These are phyloP conservation scores for Pinus albicaulis DNA, from an alignment of 75 land plant species.

Conservation along the genomic window DNA sequence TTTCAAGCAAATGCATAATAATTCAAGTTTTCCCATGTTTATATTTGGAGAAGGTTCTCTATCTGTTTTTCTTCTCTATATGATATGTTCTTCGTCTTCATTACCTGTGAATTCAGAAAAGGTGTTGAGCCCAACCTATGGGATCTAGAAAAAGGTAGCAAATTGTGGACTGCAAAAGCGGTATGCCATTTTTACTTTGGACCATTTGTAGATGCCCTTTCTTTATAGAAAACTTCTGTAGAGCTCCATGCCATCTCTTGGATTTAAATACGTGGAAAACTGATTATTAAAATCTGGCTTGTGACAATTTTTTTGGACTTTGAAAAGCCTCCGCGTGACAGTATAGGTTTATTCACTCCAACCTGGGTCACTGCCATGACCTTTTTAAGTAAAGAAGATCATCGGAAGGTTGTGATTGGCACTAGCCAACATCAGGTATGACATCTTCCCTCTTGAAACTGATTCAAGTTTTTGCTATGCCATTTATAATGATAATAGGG, in stretches of 20 bases:
- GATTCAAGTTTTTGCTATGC: neutral
- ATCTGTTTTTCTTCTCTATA: neutral
- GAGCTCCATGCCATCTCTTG: constrained; percentile 44
- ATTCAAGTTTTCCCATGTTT: neutral
- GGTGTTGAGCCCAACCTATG: too few species aligned
- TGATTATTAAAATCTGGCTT: neutral
- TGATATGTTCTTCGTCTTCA: neutral
- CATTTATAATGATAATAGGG: neutral
- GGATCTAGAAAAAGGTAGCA: too few species aligned
- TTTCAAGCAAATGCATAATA: neutral
- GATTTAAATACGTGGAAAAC: neutral
- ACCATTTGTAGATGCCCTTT: too few species aligned
- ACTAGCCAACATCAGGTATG: constrained; percentile 43
- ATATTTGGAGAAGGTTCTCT: neutral
- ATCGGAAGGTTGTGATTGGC: constrained; percentile 74
- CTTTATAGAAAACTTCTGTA: neutral
- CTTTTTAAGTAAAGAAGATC: constrained; percentile 63
- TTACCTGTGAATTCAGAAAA: neutral
- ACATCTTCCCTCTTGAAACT: neutral
- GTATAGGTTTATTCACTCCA: constrained; percentile 67
- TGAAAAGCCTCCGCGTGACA: constrained; percentile 63
- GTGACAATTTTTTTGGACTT: neutral
- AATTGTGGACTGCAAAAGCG: neutral
- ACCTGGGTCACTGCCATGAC: constrained; percentile 79
- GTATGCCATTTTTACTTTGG: neutral